Evolutionary conservation across 179 eudicot species (phyloP).

Genomic region (Heliamphora pulchella): DNA sequence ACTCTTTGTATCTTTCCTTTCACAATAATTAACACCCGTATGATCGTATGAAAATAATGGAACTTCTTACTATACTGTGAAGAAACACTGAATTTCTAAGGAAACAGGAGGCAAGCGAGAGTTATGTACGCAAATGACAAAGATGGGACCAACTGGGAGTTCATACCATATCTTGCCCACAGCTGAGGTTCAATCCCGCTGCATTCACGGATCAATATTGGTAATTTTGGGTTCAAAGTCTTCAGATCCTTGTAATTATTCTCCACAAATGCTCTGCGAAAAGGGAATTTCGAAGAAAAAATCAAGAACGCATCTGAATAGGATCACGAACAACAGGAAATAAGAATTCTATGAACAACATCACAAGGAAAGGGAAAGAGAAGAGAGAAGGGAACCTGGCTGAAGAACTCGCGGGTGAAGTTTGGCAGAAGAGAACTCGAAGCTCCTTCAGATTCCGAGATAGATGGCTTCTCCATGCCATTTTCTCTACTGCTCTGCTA

Average conservation of each 20-base stretch:
- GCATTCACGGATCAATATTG: constrained; percentile 82
- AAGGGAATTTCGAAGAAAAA: neutral
- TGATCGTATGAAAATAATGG: neutral
- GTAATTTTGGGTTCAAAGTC: constrained; percentile 72
- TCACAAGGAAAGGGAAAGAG: constrained; percentile 4
- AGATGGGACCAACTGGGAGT: neutral
- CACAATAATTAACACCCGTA: neutral
- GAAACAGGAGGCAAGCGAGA: constrained; percentile 4
- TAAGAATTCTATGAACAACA: neutral
- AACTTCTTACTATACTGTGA: neutral
- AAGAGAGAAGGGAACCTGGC: constrained; percentile 42
- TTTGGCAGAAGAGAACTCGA: constrained; percentile 67
- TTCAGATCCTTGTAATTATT: constrained; percentile 85
- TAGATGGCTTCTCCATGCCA: constrained; percentile 75
- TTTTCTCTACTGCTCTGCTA: constrained; percentile 4
- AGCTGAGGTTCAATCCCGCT: constrained; percentile 83
- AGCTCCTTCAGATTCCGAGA: constrained; percentile 76
- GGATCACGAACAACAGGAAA: neutral
- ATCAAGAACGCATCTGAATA: neutral
- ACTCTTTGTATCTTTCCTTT: neutral
- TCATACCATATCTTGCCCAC: constrained; percentile 89
- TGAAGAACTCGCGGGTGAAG: constrained; percentile 74
- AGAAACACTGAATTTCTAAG: neutral
- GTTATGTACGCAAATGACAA: neutral
- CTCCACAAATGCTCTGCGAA: constrained; percentile 62